Evolutionary conservation across 257 asterid genomes (phyloP).

Genomic region (Cordia subcordata): DNA sequence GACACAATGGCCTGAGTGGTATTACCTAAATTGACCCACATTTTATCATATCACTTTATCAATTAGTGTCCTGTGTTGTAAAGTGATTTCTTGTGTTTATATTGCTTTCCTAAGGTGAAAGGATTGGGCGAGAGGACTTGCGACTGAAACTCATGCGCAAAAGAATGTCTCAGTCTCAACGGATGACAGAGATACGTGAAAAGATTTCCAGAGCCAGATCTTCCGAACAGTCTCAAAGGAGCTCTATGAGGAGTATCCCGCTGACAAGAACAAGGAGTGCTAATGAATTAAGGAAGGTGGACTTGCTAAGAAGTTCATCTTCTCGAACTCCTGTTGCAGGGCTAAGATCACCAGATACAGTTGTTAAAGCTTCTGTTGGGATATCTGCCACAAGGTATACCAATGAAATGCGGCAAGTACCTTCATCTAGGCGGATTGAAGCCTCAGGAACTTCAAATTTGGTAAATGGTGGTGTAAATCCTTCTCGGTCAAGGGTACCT

Average conservation of each 20-base stretch:
- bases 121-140: slow-evolving; percentile 44
- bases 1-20: slow-evolving; percentile 29
- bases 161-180: slow-evolving; percentile 41
- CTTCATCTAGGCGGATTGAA: slow-evolving; percentile 24
- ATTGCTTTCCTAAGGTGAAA: slow-evolving; percentile 25
- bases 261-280: slow-evolving; percentile 18
- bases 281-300: slow-evolving; percentile 7
- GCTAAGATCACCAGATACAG: slow-evolving; percentile 20
- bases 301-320: slow-evolving; percentile 28
- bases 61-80: not conserved
- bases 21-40: slow-evolving; percentile 8
- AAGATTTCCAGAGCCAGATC: slow-evolving; percentile 34
- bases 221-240: slow-evolving; percentile 24
- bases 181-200: slow-evolving; percentile 29
- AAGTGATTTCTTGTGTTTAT: slow-evolving; percentile 5
- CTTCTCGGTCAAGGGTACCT: slow-evolving; percentile 31
- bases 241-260: slow-evolving; percentile 18
- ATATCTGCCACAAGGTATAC: slow-evolving; percentile 24
- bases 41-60: slow-evolving; percentile 1
- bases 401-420: slow-evolving; percentile 27
- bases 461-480: slow-evolving; percentile 15
- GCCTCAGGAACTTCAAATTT: slow-evolving; percentile 20
- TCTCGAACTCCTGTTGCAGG: slow-evolving; percentile 32
- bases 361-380: slow-evolving; percentile 24
- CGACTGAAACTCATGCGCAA: slow-evolving; percentile 49